Percentiles rank a stretch among this genome's conserved stretches.
phyloP scores from a whole-genome alignment of 192 early-diverging fungal species.

The Gamsiella multidivaricata region DNA sequence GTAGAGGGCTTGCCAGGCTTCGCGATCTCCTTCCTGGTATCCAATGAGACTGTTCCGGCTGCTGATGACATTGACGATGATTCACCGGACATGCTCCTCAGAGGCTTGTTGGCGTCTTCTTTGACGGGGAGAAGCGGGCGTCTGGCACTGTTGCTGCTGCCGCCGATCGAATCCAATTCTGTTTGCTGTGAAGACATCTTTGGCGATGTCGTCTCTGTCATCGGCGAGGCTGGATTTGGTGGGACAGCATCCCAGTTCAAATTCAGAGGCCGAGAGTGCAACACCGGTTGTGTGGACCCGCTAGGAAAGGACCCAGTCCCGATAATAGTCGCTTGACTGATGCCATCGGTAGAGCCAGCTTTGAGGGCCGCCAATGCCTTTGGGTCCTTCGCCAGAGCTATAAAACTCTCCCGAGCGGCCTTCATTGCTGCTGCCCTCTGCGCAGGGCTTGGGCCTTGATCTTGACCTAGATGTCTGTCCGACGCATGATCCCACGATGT shows the following conservation, averaged over 20 bases:
- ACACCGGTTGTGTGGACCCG: slow-evolving; percentile 49
- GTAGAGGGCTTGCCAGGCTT: slow-evolving; percentile 44
- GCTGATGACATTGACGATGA: slow-evolving; percentile 28
- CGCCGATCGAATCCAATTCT: neutral
- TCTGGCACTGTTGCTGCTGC: slow-evolving; percentile 2
- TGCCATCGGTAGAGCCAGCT: slow-evolving; percentile 54
- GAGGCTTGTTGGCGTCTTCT: slow-evolving; percentile 35
- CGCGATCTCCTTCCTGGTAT: slow-evolving; percentile 18
- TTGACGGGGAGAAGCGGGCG: neutral
- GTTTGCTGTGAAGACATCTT: slow-evolving; percentile 4
- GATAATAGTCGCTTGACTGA: slow-evolving; percentile 56
- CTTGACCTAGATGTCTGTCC: slow-evolving; percentile 24
- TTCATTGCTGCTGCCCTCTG: slow-evolving; percentile 47
- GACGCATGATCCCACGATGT: slow-evolving; percentile 23
- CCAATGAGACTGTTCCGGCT: slow-evolving; percentile 15
- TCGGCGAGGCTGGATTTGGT: slow-evolving; percentile 1
- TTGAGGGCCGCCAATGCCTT: slow-evolving; percentile 54
- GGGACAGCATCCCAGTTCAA: slow-evolving; percentile 13
- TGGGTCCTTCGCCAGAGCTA: slow-evolving; percentile 52
- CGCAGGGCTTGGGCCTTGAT: slow-evolving; percentile 27
- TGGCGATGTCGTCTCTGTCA: neutral
- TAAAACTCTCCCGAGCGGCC: slow-evolving; percentile 48
- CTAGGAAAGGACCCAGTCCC: slow-evolving; percentile 56
- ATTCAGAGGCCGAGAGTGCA: slow-evolving; percentile 31
- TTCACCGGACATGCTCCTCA: slow-evolving; percentile 37